Percentiles rank a stretch among this genome's conserved stretches.
Conservation (phyloP, 768 basidiomycete species). For the Trametes villosa region DNA sequence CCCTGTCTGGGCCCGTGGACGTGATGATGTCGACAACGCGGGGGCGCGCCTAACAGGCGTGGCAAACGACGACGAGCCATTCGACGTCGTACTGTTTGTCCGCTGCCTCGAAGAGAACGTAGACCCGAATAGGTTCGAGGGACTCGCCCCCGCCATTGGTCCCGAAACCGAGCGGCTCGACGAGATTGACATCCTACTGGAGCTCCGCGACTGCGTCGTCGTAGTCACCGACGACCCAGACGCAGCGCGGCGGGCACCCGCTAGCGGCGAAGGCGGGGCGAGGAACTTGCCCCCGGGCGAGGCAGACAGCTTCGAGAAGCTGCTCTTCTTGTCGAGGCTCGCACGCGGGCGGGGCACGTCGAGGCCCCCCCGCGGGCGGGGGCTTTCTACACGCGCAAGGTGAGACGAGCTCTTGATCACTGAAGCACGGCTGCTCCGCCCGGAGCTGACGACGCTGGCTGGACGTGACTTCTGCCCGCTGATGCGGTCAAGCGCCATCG, state of each 20-base stretch:
- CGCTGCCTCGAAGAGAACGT: constrained; percentile 88
- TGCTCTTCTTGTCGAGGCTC: constrained; percentile 35
- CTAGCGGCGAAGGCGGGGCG: constrained; percentile 46
- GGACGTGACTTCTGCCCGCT: constrained; percentile 66
- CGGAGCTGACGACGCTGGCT: constrained; percentile 66
- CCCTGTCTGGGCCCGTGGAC: constrained; percentile 48
- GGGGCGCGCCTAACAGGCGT: constrained; percentile 36
- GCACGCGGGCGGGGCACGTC: constrained; percentile 15
- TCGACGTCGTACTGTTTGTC: constrained; percentile 64
- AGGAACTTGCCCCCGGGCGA: constrained; percentile 48
- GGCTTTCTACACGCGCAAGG: constrained; percentile 10
- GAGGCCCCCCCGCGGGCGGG: constrained; percentile 9
- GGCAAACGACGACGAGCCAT: constrained; percentile 35
- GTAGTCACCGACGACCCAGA: constrained; percentile 52
- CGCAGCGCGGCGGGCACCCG: constrained; percentile 47
- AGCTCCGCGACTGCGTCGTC: constrained; percentile 47
- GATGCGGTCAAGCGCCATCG: constrained; percentile 77
- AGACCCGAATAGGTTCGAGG: constrained; percentile 50
- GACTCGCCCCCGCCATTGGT: constrained; percentile 50
- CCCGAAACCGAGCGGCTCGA: constrained; percentile 75
- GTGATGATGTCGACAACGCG: constrained; percentile 32
- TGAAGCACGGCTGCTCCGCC: constrained; percentile 60
- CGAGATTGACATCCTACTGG: constrained; percentile 60
- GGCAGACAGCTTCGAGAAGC: constrained; percentile 47
- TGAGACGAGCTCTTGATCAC: constrained; percentile 19